Conservation (phyloP, 1,139 yeast genomes). For the Spencermartinsiella ligniputridi region DNA sequence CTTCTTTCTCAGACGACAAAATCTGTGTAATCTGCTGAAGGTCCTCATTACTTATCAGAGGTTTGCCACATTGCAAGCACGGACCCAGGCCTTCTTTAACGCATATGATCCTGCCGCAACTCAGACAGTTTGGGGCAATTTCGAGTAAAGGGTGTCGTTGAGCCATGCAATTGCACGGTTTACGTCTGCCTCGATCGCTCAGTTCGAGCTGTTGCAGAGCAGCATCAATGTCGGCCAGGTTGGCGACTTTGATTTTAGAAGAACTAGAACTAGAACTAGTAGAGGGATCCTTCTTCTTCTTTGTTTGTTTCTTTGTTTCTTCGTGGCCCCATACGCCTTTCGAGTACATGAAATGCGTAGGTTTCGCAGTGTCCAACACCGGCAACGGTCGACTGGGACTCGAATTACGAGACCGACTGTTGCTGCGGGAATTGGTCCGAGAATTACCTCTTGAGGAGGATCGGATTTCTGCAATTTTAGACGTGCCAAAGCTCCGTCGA, state of each 20-base stretch:
- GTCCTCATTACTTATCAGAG: constrained; percentile 58
- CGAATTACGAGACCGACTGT: neutral
- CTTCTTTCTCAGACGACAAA: constrained; percentile 32
- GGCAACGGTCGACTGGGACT: constrained; percentile 1
- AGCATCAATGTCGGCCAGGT: constrained; percentile 33
- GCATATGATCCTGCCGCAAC: constrained; percentile 93
- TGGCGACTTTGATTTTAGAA: constrained; percentile 28
- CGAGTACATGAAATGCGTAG: constrained; percentile 7
- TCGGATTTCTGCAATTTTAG: constrained; percentile 1
- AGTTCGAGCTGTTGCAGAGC: constrained; percentile 31
- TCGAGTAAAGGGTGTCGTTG: constrained; percentile 83
- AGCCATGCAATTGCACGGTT: constrained; percentile 60
- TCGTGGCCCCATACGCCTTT: constrained; percentile 9
- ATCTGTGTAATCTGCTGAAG: constrained; percentile 47
- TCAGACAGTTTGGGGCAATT: constrained; percentile 86
- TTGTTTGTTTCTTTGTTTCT: constrained; percentile 6
- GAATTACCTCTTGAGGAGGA: neutral
- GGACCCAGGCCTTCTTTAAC: constrained; percentile 82
- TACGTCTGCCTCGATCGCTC: constrained; percentile 23
- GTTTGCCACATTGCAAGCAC: constrained; percentile 76
- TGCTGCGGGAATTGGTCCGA: neutral
- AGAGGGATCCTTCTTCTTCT: constrained; percentile 9
- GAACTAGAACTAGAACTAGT: constrained; percentile 5
- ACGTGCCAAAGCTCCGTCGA: constrained; percentile 5
- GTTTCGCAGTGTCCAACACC: neutral